Conservation (phyloP, 257 asterid species). For the Lavandula angustifolia region DNA sequence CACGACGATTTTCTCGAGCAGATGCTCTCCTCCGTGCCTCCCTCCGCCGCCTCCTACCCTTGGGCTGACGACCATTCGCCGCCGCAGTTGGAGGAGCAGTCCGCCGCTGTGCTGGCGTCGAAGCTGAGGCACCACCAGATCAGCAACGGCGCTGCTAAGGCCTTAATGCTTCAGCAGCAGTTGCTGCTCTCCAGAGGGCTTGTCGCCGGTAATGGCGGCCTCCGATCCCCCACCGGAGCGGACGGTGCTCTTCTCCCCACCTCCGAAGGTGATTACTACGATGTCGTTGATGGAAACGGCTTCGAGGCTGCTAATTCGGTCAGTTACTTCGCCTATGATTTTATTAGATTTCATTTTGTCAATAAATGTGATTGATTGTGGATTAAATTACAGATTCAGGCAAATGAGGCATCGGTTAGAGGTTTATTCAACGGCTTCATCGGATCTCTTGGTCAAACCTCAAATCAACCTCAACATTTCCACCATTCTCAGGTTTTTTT, state of each 20-base stretch:
- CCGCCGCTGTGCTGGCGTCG: slow-evolving; percentile 49
- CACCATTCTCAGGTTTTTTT: slow-evolving; percentile 57
- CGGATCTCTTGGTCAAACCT: slow-evolving; percentile 71
- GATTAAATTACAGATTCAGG: slow-evolving; percentile 43
- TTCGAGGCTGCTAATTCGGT: slow-evolving; percentile 56
- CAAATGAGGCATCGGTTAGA: slow-evolving; percentile 62
- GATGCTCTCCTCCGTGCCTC: slow-evolving; percentile 67
- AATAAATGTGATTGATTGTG: neutral
- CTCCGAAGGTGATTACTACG: slow-evolving; percentile 54
- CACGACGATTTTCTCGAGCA: slow-evolving; percentile 81
- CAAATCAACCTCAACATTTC: slow-evolving; percentile 62
- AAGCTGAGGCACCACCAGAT: slow-evolving; percentile 74
- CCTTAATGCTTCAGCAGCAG: slow-evolving; percentile 72
- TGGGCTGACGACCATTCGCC: slow-evolving; percentile 43
- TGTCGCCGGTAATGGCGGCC: slow-evolving; percentile 44
- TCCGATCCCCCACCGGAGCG: slow-evolving; percentile 44
- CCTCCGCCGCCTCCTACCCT: slow-evolving; percentile 43
- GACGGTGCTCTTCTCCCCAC: slow-evolving; percentile 44
- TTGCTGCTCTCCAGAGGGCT: slow-evolving; percentile 58
- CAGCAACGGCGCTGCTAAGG: slow-evolving; percentile 59
- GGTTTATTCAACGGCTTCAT: slow-evolving; percentile 71
- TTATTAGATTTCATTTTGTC: no score
- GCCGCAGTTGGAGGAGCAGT: slow-evolving; percentile 48
- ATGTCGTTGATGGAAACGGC: slow-evolving; percentile 41
- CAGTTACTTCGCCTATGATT: slow-evolving; percentile 24